Percentiles rank a stretch among this genome's conserved stretches.
phyloP scores from a whole-genome alignment of 2,329 filamentous ascomycete species.

The Raffaelea albimanens region DNA sequence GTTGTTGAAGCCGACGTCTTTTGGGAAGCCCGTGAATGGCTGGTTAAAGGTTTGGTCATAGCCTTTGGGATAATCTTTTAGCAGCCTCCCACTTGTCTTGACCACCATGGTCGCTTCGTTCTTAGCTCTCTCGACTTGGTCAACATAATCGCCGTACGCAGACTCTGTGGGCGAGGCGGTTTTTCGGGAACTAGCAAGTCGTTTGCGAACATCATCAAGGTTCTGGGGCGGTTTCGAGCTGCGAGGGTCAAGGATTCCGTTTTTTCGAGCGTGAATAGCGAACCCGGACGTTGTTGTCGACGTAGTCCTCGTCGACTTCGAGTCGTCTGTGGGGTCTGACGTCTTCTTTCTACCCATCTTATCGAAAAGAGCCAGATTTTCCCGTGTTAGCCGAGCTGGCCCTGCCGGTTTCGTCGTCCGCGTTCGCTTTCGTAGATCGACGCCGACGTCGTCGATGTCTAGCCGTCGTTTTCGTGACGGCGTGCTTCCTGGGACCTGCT shows the following conservation, averaged over 20 bases:
- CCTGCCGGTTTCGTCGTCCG: too few relatives aligned
- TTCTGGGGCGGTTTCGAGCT: conserved; percentile 12
- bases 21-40: conserved; percentile 15
- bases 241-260: conserved; percentile 9
- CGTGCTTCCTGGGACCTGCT: conserved; percentile 1
- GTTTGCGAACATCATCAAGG: conserved; percentile 8
- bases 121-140: conserved; percentile 2
- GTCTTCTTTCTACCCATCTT: conserved; percentile 1
- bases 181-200: background rate
- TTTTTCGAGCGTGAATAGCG: conserved; percentile 6
- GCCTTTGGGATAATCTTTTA: conserved; percentile 8
- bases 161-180: conserved; percentile 10
- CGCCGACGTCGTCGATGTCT: too few relatives aligned
- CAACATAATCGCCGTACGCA: conserved; percentile 8
- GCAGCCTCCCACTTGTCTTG: conserved; percentile 9
- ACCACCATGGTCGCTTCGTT: conserved; percentile 13
- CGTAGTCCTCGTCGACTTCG: background rate
- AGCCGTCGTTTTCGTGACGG: too few relatives aligned
- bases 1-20: conserved; percentile 18
- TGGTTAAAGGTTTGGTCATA: background rate
- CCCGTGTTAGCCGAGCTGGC: conserved; percentile 4
- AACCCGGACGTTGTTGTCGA: conserved; percentile 1
- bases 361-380: conserved; percentile 5
- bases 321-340: background rate
- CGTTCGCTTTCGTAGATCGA: too few relatives aligned